A percentile compares a stretch with the other conserved stretches of the same genome.
Conservation (phyloP, 2,329 filamentous ascomycete genomes). For the Cytospora mali region DNA sequence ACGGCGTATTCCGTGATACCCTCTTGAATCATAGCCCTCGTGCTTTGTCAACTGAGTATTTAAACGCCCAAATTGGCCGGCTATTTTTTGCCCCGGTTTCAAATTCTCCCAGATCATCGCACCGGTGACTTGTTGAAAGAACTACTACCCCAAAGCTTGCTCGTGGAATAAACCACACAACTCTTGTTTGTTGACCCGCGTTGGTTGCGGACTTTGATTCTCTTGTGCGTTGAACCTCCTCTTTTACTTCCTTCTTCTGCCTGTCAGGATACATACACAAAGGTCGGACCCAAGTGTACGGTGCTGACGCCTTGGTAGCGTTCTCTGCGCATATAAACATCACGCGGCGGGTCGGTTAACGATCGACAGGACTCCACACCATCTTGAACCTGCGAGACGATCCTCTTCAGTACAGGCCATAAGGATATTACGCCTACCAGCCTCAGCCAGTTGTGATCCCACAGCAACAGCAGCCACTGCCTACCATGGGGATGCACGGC, state of each 20-base stretch:
- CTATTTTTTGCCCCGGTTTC: background rate
- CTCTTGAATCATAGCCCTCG: background rate
- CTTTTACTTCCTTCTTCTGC: background rate
- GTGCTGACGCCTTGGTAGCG: background rate
- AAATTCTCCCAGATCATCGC: background rate
- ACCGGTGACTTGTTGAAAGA: background rate
- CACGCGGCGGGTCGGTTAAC: background rate
- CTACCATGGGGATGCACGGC: constrained; percentile 9
- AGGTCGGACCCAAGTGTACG: background rate
- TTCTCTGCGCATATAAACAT: background rate
- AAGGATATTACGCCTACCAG: background rate
- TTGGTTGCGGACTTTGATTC: too few species aligned
- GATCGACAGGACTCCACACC: background rate
- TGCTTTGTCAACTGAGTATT: constrained; percentile 4
- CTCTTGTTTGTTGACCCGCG: background rate
- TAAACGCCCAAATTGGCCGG: constrained; percentile 3
- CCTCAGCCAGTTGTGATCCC: background rate
- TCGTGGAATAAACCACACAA: background rate
- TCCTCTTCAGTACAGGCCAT: background rate
- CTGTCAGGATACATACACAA: background rate
- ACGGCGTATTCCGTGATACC: background rate
- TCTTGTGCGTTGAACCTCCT: too few species aligned
- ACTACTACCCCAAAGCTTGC: too few species aligned
- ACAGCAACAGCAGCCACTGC: background rate
- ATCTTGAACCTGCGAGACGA: background rate